Conservation (phyloP, 129 eudicot species). For the Cynara cardunculus region DNA sequence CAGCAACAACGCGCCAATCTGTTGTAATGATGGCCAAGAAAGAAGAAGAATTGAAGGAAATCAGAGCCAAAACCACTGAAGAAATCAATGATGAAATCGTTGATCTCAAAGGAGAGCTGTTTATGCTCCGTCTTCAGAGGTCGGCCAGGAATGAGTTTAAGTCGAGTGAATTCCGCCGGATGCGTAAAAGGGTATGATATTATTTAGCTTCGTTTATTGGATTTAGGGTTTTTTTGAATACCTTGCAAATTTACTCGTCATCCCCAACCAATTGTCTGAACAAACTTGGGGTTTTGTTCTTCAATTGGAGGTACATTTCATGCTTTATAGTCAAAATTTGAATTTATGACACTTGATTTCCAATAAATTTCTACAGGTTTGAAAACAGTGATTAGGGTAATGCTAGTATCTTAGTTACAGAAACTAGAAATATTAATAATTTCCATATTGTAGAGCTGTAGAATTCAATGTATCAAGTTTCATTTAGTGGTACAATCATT, state of each 20-base stretch:
- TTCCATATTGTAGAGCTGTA: background rate
- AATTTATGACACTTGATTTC: background rate
- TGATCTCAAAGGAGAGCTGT: conserved; percentile 87
- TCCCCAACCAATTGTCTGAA: background rate
- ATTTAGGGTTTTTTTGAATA: conserved; percentile 3
- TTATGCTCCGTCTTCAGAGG: conserved; percentile 82
- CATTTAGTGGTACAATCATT: background rate
- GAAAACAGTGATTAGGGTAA: background rate
- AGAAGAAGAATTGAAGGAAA: conserved; percentile 74
- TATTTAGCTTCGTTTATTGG: background rate
- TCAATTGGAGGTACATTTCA: conserved; percentile 4
- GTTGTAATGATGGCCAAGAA: conserved; percentile 81
- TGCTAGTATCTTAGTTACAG: background rate
- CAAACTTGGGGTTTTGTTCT: conserved; percentile 9
- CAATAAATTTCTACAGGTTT: background rate
- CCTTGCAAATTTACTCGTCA: background rate
- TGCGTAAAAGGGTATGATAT: conserved; percentile 89
- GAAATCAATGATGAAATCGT: conserved; percentile 71
- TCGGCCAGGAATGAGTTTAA: conserved; percentile 89
- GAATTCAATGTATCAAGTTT: background rate
- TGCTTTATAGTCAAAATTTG: background rate
- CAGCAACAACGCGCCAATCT: conserved; percentile 16
- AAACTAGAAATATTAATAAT: background rate
- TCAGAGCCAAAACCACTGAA: conserved; percentile 65
- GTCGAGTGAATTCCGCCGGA: conserved; percentile 78